Evolutionary conservation across 2,329 filamentous ascomycete species (phyloP).

Genomic region (Eutypella sp.): DNA sequence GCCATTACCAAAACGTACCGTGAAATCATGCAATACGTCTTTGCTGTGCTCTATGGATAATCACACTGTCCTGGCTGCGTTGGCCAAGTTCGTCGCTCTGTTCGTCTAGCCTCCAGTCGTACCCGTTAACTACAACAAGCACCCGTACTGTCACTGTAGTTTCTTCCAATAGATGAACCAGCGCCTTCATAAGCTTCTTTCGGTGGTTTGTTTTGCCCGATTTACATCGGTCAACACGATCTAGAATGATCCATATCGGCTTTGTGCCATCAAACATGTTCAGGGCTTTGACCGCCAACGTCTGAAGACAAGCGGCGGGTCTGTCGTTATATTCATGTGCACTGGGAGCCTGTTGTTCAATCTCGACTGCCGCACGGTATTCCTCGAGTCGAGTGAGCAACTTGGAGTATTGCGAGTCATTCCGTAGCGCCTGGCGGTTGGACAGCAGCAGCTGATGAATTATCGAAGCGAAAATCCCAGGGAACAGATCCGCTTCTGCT

Average conservation of each 20-base stretch:
- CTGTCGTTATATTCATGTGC: not conserved
- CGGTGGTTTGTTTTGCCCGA: not conserved
- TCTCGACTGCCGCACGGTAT: not conserved
- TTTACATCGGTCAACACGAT: not conserved
- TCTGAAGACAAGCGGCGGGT: not conserved
- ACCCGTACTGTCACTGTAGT: not conserved
- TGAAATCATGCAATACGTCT: no score
- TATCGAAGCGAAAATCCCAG: not conserved
- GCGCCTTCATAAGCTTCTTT: not conserved
- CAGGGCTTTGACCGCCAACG: not conserved
- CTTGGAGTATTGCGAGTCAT: not conserved
- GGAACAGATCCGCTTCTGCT: not conserved
- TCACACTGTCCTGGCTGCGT: not conserved
- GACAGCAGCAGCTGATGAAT: not conserved
- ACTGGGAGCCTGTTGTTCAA: not conserved
- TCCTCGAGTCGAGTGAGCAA: not conserved
- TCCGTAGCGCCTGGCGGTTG: not conserved
- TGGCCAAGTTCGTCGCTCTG: not conserved
- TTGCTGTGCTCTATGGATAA: not conserved
- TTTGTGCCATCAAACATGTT: not conserved
- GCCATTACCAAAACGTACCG: no score
- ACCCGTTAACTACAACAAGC: not conserved
- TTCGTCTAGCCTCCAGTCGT: not conserved
- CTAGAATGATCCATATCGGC: slow-evolving; percentile 1
- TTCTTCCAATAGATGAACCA: not conserved